Percentiles rank a stretch among this genome's conserved stretches.
Conservation (phyloP, 2,329 filamentous ascomycete genomes). For the Paraconiothyrium brasiliense region DNA sequence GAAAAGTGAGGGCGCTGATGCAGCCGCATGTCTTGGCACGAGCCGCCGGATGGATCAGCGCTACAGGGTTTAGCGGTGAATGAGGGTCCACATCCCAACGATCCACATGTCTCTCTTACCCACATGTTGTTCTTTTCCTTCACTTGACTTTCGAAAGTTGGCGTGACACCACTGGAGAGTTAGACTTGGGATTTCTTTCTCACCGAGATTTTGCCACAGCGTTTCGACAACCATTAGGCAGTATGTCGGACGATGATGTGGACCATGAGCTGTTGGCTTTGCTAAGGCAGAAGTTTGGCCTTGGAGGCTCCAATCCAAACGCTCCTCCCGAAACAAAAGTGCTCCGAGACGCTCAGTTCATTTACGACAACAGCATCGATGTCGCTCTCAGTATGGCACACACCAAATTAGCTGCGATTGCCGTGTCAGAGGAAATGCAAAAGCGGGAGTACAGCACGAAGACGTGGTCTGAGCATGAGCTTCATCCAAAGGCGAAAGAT, state of each 20-base stretch:
- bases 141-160: slow-evolving; percentile 4
- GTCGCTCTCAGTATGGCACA: slow-evolving; percentile 86
- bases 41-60: slow-evolving; percentile 14
- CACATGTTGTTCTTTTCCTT: slow-evolving; percentile 1
- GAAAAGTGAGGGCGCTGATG: slow-evolving; percentile 17
- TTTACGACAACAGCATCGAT: slow-evolving; percentile 93
- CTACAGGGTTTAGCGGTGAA: slow-evolving; percentile 15
- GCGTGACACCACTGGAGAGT: background rate
- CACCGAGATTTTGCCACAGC: no score
- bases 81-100: slow-evolving; percentile 2
- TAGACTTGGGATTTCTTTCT: background rate
- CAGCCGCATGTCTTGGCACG: slow-evolving; percentile 40
- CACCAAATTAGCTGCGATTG: slow-evolving; percentile 82
- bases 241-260: slow-evolving; percentile 90
- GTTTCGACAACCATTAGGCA: background rate
- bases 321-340: slow-evolving; percentile 80
- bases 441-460: slow-evolving; percentile 83
- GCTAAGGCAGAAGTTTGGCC: slow-evolving; percentile 78
- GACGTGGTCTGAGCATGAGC: slow-evolving; percentile 86
- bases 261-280: slow-evolving; percentile 89
- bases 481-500: slow-evolving; percentile 86
- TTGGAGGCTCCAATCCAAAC: slow-evolving; percentile 63
- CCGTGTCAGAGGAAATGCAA: slow-evolving; percentile 84
- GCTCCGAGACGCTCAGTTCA: slow-evolving; percentile 81
- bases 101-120: background rate